Base-by-base conservation (phyloP, 257 asterid species). In the Jasminum sambac region DNA sequence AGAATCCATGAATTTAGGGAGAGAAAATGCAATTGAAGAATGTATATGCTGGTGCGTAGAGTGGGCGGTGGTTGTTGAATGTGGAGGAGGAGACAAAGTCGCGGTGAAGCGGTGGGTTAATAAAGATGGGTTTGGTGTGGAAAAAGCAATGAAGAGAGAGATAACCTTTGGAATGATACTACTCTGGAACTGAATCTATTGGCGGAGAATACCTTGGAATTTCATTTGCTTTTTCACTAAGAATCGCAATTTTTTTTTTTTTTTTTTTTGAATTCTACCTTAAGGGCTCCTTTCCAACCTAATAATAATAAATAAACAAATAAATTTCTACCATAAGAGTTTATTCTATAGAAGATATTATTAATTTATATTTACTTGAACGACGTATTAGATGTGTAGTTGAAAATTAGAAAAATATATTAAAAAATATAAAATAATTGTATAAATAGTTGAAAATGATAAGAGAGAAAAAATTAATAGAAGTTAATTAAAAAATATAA, bases 91-190 rank as follows among this genome's bases (percentile, higher is more conserved):
- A 57, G 21, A 38, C 48, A 3, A 21, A 30, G 36, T 30, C 36
- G 60, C 4, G 13, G 58, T 34, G 55, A 60, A 43, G 13, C 7
- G 36, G 60, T 70, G 73, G 73, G 42, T 63, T 81, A 77, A 77
- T 81, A 81, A 77, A 74, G 80, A 77, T 69, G 43, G 72, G 71
- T 64, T 75, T 55, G 78, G 67, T 73, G 70, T 21, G 30, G 74
- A 44, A 66, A 62, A 66, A 62, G 43, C 14, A 4, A 43, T 52
- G 40, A 5, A 26, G 44, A 24, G 25, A 63, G 74, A 36, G 62
- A 11, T 1, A 19, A 13, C 19, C 66, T 44, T 63, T 55, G 72
- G 38, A 72, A 19, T 17, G 10, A 5, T 8, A 5, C 6, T 19
- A 7, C 25, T 19, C 11, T 17, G 30, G 8, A 52, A 55, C 30